Percentiles rank a stretch among this genome's conserved stretches.
Conservation (phyloP, 352 stramenopile genomes). For the Lagenidium sp. region DNA sequence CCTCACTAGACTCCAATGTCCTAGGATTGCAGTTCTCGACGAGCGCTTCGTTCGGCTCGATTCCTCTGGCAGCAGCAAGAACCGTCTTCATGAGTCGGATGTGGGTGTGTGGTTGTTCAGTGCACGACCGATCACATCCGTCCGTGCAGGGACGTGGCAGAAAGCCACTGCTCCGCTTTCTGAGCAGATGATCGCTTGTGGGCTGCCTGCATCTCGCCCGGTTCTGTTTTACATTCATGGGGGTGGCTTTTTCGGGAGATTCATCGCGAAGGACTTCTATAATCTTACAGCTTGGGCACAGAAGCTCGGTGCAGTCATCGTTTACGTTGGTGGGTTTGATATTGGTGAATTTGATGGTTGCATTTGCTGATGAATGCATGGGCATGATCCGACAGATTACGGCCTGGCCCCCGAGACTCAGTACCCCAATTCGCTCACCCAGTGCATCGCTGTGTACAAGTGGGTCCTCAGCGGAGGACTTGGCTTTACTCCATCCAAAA, state of each 20-base stretch:
- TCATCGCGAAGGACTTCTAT: slow-evolving; percentile 80
- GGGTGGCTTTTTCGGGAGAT: slow-evolving; percentile 82
- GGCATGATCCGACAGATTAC: slow-evolving; percentile 47
- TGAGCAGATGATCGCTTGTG: slow-evolving; percentile 55
- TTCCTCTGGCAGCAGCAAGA: slow-evolving; percentile 21
- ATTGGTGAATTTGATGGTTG: slow-evolving; percentile 1
- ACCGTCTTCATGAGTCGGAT: slow-evolving; percentile 31
- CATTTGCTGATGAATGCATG: slow-evolving; percentile 1
- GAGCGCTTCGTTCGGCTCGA: slow-evolving; percentile 54
- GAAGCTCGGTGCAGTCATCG: slow-evolving; percentile 66
- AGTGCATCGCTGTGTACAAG: slow-evolving; percentile 82
- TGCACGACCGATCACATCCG: slow-evolving; percentile 46
- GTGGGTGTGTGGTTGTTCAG: slow-evolving; percentile 71
- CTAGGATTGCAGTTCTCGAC: slow-evolving; percentile 53
- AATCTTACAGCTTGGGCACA: slow-evolving; percentile 68
- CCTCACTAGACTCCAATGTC: slow-evolving; percentile 51
- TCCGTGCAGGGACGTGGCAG: slow-evolving; percentile 61
- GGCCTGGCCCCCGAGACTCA: slow-evolving; percentile 70
- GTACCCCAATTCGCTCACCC: slow-evolving; percentile 69
- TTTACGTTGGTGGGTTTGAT: slow-evolving; percentile 67
- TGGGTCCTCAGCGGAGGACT: slow-evolving; percentile 67
- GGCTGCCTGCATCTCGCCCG: slow-evolving; percentile 48
- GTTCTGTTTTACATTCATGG: slow-evolving; percentile 85
- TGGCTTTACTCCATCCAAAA: slow-evolving; percentile 55
- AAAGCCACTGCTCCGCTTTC: slow-evolving; percentile 42